Conservation (phyloP, 2,329 filamentous ascomycete genomes). For the Zymoseptoria pseudotritici region DNA sequence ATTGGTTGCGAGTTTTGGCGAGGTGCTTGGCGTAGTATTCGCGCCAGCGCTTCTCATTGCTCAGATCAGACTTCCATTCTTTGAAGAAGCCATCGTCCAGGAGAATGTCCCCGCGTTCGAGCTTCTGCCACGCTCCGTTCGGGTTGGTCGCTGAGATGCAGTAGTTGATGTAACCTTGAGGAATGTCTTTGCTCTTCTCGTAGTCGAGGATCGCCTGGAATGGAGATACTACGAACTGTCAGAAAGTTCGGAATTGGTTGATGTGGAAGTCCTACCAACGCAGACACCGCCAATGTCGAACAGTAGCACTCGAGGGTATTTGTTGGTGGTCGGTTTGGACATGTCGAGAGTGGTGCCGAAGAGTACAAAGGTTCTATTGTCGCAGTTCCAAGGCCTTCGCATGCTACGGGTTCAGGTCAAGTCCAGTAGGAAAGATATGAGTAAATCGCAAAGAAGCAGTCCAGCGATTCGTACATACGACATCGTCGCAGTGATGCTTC, state of each 20-base stretch:
- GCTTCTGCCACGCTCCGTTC: constrained; percentile 75
- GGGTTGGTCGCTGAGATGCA: constrained; percentile 74
- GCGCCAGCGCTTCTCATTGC: constrained; percentile 59
- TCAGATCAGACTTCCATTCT: constrained; percentile 68
- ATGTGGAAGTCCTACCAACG: constrained; percentile 52
- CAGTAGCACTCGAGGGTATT: constrained; percentile 62
- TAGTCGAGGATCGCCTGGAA: constrained; percentile 92
- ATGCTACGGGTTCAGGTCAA: neutral
- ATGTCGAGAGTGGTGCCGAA: constrained; percentile 19
- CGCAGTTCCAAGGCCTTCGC: constrained; percentile 13
- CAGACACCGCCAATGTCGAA: constrained; percentile 97
- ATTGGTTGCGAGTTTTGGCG: constrained; percentile 17
- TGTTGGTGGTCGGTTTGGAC: constrained; percentile 8
- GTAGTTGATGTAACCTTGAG: constrained; percentile 84
- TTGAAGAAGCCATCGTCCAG: constrained; percentile 69
- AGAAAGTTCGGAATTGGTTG: neutral
- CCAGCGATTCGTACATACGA: neutral
- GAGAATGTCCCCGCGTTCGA: constrained; percentile 76
- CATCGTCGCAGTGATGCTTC: neutral
- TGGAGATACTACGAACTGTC: constrained; percentile 61
- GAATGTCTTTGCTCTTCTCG: constrained; percentile 67
- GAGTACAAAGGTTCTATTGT: constrained; percentile 18
- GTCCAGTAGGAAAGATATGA: neutral
- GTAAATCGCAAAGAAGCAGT: too few species aligned
- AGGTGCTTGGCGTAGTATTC: constrained; percentile 41